phyloP scores from a whole-genome alignment of 2,329 filamentous ascomycete genomes.

The Sporothrix sp. region DNA sequence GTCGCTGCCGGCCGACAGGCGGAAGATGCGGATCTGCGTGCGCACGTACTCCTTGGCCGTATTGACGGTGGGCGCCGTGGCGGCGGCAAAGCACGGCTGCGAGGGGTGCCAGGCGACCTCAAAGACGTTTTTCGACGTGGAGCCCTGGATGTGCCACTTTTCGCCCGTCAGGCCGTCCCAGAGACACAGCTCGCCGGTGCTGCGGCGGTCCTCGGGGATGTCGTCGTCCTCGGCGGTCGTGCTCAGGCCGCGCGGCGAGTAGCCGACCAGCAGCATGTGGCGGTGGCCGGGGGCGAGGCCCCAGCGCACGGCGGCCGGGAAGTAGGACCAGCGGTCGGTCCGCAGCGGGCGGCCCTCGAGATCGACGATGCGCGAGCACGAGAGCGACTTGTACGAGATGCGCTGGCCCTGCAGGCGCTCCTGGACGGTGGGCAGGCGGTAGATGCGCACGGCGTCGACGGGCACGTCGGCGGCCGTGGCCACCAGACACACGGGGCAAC shows the following conservation, averaged over 20 bases:
- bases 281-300: conserved; percentile 35
- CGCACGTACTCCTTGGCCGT: conserved; percentile 34
- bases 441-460: conserved; percentile 46
- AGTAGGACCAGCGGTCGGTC: conserved; percentile 50
- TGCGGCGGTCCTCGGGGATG: conserved; percentile 48
- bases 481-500: conserved; percentile 37
- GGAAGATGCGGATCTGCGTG: conserved; percentile 51
- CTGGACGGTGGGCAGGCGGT: conserved; percentile 30
- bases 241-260: conserved; percentile 46
- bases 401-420: conserved; percentile 24
- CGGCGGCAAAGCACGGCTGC: conserved; percentile 43
- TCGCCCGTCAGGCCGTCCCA: conserved; percentile 42
- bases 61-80: conserved; percentile 44
- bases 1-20: conserved; percentile 22
- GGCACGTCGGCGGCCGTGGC: conserved; percentile 51
- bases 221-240: conserved; percentile 40
- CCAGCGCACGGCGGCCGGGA: conserved; percentile 55
- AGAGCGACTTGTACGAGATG: conserved; percentile 31
- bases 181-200: conserved; percentile 50
- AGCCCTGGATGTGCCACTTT: conserved; percentile 39
- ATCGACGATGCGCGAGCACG: conserved; percentile 30
- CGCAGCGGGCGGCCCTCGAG: conserved; percentile 22
- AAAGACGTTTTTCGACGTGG: conserved; percentile 50
- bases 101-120: conserved; percentile 55
- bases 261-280: conserved; percentile 50